These are phyloP conservation scores for Diaporthe aspalathi DNA, from an alignment of 2,329 filamentous ascomycete genomes.

Conservation along the genomic window DNA sequence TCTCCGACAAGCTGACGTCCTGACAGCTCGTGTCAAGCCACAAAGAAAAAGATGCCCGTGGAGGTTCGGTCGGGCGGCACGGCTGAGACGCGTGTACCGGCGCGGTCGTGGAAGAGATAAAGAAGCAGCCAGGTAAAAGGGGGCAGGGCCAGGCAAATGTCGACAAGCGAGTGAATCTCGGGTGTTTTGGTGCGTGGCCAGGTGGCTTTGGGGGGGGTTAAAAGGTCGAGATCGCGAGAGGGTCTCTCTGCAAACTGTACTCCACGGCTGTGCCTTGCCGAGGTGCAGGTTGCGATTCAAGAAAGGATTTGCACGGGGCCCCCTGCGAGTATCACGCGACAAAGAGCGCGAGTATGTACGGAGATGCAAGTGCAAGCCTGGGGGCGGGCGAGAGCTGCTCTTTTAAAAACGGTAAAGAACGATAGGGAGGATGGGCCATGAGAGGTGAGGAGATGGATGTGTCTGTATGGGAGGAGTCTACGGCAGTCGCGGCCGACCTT, in stretches of 20 bases:
- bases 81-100: neutral
- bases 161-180: slow-evolving; percentile 26
- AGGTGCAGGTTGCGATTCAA: slow-evolving; percentile 32
- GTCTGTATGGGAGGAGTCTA: neutral
- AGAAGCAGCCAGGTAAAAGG: slow-evolving; percentile 5
- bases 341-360: slow-evolving; percentile 8
- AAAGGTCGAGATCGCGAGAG: slow-evolving; percentile 23
- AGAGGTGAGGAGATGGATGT: neutral
- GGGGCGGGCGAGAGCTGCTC: neutral
- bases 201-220: slow-evolving; percentile 20
- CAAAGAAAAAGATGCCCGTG: slow-evolving; percentile 5
- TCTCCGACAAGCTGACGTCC: slow-evolving; percentile 22
- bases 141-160: slow-evolving; percentile 26
- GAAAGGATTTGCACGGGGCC: slow-evolving; percentile 24
- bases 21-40: slow-evolving; percentile 17
- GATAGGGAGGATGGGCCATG: neutral
- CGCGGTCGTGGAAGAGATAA: too few relatives aligned
- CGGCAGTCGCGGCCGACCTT: slow-evolving; percentile 27
- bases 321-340: slow-evolving; percentile 20
- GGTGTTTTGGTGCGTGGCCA: neutral
- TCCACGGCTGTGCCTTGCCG: slow-evolving; percentile 31
- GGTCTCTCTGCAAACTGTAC: slow-evolving; percentile 25
- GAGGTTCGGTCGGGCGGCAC: neutral
- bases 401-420: slow-evolving; percentile 4
- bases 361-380: neutral